A percentile compares a stretch with the other conserved stretches of the same genome.
Conservation (phyloP, 2,329 filamentous ascomycete genomes). For the Diaporthe amygdali region DNA sequence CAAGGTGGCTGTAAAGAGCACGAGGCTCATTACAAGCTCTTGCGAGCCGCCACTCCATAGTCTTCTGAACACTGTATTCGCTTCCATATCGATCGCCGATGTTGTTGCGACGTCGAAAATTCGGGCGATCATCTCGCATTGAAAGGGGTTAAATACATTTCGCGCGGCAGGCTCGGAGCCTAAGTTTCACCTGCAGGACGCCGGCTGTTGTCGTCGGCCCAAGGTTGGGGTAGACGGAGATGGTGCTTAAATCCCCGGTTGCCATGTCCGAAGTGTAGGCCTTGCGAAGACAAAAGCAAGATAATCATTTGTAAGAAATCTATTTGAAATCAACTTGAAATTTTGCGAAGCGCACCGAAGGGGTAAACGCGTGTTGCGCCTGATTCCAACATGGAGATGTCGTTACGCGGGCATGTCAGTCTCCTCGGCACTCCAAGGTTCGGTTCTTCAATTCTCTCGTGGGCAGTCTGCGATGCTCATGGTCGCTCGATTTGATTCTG, state of each 20-base stretch:
- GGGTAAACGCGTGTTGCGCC: background rate
- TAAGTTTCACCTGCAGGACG: no score
- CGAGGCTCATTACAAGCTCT: background rate
- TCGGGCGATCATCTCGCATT: rapidly evolving
- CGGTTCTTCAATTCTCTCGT: no score
- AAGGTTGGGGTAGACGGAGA: background rate
- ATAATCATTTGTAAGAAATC: no score
- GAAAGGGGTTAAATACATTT: no score
- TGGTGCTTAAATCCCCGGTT: background rate
- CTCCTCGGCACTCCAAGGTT: no score
- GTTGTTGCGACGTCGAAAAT: background rate
- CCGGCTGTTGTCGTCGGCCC: background rate
- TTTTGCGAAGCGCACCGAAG: background rate
- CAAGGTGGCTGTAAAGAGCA: background rate
- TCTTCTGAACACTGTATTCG: background rate
- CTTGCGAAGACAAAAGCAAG: no score
- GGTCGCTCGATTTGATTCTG: no score
- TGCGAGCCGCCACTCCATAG: background rate
- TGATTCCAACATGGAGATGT: background rate
- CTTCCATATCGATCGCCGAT: background rate
- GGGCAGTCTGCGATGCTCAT: no score
- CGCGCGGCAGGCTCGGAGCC: background rate
- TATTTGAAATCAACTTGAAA: no score
- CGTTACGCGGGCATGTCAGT: no score
- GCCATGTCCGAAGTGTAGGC: background rate